Conservation (phyloP, 1,284 basidiomycete genomes). For the Mycena citricolor region DNA sequence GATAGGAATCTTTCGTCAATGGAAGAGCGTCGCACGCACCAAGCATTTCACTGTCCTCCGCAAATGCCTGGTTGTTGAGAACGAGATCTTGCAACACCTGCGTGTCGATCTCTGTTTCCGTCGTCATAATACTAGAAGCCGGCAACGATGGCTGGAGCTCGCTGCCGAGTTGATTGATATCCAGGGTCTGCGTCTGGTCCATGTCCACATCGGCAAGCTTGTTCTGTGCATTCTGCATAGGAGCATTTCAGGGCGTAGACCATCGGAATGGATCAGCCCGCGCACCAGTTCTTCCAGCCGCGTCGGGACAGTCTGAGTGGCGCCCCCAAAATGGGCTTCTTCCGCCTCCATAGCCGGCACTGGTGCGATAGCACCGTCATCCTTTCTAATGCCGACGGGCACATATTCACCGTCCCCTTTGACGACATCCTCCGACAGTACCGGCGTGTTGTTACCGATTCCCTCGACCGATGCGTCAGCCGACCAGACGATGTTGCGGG, state of each 20-base stretch:
- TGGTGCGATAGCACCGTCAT: slow-evolving; percentile 43
- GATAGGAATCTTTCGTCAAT: neutral
- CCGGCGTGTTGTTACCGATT: slow-evolving; percentile 48
- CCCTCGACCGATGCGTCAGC: slow-evolving; percentile 43
- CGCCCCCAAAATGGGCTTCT: slow-evolving; percentile 51
- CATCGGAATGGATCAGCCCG: neutral
- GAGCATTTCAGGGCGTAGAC: neutral
- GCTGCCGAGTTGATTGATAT: slow-evolving; percentile 25
- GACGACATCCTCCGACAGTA: slow-evolving; percentile 33
- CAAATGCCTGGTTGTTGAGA: slow-evolving; percentile 26
- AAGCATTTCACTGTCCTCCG: slow-evolving; percentile 45
- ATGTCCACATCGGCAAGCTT: slow-evolving; percentile 28
- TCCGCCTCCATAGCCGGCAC: slow-evolving; percentile 31
- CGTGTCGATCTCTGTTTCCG: slow-evolving; percentile 35
- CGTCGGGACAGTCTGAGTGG: slow-evolving; percentile 51
- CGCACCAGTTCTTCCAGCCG: slow-evolving; percentile 59
- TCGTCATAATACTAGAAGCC: too few relatives aligned
- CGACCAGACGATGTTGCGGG: slow-evolving; percentile 49
- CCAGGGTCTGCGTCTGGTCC: slow-evolving; percentile 45
- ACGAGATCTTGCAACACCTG: slow-evolving; percentile 43
- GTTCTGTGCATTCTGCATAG: slow-evolving; percentile 28
- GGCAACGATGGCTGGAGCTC: too few relatives aligned
- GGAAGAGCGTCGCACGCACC: slow-evolving; percentile 30
- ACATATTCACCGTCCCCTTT: slow-evolving; percentile 39
- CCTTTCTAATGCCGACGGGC: slow-evolving; percentile 50